Percentiles rank a stretch among this genome's conserved stretches.
Conservation (phyloP, 129 eudicot species). For the Smallanthus sonchifolius region DNA sequence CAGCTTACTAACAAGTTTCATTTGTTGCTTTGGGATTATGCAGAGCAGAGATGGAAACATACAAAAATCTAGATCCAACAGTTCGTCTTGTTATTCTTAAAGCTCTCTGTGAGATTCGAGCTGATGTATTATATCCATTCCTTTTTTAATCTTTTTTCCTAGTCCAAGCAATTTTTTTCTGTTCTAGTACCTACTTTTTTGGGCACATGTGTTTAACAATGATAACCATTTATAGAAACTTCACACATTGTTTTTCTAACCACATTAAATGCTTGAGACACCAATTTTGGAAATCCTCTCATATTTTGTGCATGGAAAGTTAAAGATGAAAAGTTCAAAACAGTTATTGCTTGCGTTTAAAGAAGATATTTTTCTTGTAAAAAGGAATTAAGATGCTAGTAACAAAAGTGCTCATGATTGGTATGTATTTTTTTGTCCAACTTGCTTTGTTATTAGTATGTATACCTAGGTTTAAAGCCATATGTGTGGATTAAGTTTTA, state of each 20-base stretch:
- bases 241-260: neutral
- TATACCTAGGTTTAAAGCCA: neutral
- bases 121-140: constrained; percentile 43
- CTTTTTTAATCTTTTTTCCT: constrained; percentile 7
- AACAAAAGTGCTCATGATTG: neutral
- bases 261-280: neutral
- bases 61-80: constrained; percentile 75
- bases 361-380: neutral
- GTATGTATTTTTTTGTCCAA: neutral
- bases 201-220: neutral
- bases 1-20: neutral
- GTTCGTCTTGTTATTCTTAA: constrained; percentile 66
- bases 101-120: constrained; percentile 89
- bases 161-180: neutral
- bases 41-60: constrained; percentile 64
- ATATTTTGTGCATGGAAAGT: neutral
- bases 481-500: neutral
- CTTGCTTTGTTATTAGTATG: neutral
- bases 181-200: neutral
- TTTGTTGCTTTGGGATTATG: constrained; percentile 22
- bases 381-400: neutral
- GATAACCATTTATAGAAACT: neutral
- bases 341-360: constrained; percentile 1
- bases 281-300: neutral
- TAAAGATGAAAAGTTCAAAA: neutral